These are phyloP conservation scores for Sporobolus alterniflorus DNA, from an alignment of 202 grass and related monocot genomes.

Conservation along the genomic window DNA sequence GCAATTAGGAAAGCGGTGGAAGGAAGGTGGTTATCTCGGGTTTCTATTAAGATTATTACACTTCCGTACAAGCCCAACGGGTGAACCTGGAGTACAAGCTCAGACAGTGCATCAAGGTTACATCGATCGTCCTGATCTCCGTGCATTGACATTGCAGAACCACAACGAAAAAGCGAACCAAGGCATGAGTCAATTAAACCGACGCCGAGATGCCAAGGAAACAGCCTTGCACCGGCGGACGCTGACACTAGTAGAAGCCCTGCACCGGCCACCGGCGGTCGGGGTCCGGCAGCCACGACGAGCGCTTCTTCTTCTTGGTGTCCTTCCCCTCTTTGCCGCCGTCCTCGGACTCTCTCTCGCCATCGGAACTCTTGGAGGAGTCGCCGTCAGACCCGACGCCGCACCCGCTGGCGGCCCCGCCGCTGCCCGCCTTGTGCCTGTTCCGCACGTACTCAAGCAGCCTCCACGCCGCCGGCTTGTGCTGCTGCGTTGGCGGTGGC, in stretches of 20 bases:
- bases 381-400: slow-evolving; percentile 39
- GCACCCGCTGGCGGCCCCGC: background rate
- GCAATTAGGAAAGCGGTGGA: background rate
- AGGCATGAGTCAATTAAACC: background rate
- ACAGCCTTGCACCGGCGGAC: background rate
- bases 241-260: slow-evolving; percentile 62
- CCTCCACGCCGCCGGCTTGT: slow-evolving; percentile 68
- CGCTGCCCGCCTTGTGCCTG: slow-evolving; percentile 28
- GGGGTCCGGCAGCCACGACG: slow-evolving; percentile 87
- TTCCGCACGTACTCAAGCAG: slow-evolving; percentile 74
- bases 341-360: slow-evolving; percentile 24
- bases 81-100: background rate
- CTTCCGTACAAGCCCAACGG: background rate
- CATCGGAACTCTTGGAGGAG: slow-evolving; percentile 53
- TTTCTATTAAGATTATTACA: slow-evolving; percentile 15
- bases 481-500: background rate
- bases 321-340: slow-evolving; percentile 9
- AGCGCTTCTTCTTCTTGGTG: slow-evolving; percentile 58
- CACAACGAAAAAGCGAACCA: background rate
- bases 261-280: slow-evolving; percentile 86
- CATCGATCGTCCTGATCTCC: background rate
- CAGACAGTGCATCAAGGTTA: slow-evolving; percentile 13
- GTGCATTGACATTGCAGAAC: background rate
- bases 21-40: background rate
- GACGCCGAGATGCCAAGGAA: background rate